These are phyloP conservation scores for Clonostachys rhizophaga DNA, from an alignment of 2,329 filamentous ascomycete genomes.

Conservation along the genomic window DNA sequence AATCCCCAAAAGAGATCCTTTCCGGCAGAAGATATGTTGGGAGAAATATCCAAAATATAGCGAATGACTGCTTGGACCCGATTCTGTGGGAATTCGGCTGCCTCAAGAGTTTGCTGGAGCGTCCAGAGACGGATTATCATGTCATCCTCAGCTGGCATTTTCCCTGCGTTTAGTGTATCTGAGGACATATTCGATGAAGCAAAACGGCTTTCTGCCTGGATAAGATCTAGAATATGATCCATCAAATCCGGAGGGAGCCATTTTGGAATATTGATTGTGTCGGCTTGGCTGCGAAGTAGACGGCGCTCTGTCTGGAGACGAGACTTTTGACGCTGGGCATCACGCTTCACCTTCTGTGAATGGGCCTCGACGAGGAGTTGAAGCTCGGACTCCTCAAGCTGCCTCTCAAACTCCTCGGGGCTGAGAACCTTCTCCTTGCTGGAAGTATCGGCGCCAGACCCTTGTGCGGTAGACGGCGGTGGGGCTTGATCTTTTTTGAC, in stretches of 20 bases:
- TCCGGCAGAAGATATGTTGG: slow-evolving; percentile 48
- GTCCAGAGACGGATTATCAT: slow-evolving; percentile 79
- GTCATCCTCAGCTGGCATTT: slow-evolving; percentile 69
- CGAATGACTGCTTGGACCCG: slow-evolving; percentile 61
- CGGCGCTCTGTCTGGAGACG: slow-evolving; percentile 83
- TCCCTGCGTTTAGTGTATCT: slow-evolving; percentile 38
- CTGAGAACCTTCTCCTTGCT: slow-evolving; percentile 48
- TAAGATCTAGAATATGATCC: slow-evolving; percentile 71
- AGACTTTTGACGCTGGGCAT: slow-evolving; percentile 69
- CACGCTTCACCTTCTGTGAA: slow-evolving; percentile 71
- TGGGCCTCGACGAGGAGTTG: slow-evolving; percentile 84
- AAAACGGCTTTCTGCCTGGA: slow-evolving; percentile 60
- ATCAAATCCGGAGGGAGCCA: slow-evolving; percentile 81
- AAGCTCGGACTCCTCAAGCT: slow-evolving; percentile 86
- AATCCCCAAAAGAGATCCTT: slow-evolving; percentile 78
- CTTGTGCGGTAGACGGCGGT: slow-evolving; percentile 11
- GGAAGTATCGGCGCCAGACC: slow-evolving; percentile 6
- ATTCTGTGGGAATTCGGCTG: slow-evolving; percentile 62
- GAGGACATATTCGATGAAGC: slow-evolving; percentile 42
- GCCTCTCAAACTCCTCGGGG: slow-evolving; percentile 84
- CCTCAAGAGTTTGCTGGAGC: slow-evolving; percentile 66
- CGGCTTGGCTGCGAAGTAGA: slow-evolving; percentile 73
- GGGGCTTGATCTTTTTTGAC: slow-evolving; percentile 16
- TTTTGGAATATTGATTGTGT: slow-evolving; percentile 64
- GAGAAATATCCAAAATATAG: slow-evolving; percentile 62